Percentiles rank a stretch among this genome's conserved stretches.
phyloP scores from a whole-genome alignment of 495 filamentous ascomycete species.

The Sporormia fimetaria region DNA sequence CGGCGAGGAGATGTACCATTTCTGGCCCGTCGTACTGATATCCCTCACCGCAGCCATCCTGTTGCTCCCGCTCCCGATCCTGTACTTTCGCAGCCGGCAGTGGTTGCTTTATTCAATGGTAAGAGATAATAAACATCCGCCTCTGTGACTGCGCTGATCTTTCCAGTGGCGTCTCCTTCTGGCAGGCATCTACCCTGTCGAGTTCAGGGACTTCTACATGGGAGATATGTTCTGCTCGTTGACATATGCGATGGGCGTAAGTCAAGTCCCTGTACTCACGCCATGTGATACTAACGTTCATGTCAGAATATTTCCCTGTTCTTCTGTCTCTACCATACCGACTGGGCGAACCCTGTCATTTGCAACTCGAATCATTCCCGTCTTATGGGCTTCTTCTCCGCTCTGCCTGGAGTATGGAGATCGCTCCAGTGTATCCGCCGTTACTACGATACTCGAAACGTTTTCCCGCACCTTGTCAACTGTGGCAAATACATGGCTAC shows the following conservation, averaged over 20 bases:
- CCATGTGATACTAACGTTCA: constrained; percentile 24
- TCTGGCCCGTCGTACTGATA: constrained; percentile 80
- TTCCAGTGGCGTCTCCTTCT: constrained; percentile 68
- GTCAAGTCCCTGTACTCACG: constrained; percentile 29
- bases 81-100: constrained; percentile 65
- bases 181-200: constrained; percentile 81
- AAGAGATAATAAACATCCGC: too few relatives aligned
- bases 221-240: constrained; percentile 96
- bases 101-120: constrained; percentile 83
- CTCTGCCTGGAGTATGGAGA: constrained; percentile 77
- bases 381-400: constrained; percentile 74
- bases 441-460: constrained; percentile 73
- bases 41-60: constrained; percentile 52
- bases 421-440: constrained; percentile 82
- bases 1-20: constrained; percentile 59
- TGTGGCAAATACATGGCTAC: constrained; percentile 83
- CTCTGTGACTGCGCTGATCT: too few relatives aligned
- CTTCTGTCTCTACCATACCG: constrained; percentile 77
- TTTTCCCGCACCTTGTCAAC: constrained; percentile 88
- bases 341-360: constrained; percentile 56
- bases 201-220: constrained; percentile 94
- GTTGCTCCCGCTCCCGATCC: constrained; percentile 58
- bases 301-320: constrained; percentile 76
- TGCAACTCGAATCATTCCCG: constrained; percentile 84
- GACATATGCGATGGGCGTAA: constrained; percentile 77